These are phyloP conservation scores for Omphalotus guepiniiformis DNA, from an alignment of 768 basidiomycete genomes.

Conservation along the genomic window DNA sequence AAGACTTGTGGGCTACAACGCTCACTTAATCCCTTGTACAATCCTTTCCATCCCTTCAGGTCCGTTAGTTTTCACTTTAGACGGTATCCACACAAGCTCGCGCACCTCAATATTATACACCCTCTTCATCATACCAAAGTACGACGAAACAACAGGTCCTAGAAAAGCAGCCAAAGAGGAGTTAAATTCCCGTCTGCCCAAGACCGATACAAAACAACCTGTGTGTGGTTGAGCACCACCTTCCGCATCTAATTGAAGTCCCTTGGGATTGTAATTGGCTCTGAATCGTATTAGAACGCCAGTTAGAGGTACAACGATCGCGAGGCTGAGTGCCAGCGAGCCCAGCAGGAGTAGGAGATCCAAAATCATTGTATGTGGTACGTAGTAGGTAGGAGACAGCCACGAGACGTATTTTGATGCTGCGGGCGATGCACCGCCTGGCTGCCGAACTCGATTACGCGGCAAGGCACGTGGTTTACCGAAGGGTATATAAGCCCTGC, in stretches of 20 bases:
- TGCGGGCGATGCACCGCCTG: too few relatives aligned
- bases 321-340: constrained; percentile 50
- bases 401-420: too few relatives aligned
- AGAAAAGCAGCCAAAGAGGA: too few relatives aligned
- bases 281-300: constrained; percentile 73
- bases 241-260: constrained; percentile 74
- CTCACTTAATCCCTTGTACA: constrained; percentile 77
- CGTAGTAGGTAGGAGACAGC: too few relatives aligned
- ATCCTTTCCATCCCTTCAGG: constrained; percentile 67
- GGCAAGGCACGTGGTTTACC: too few relatives aligned
- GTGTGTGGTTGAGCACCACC: constrained; percentile 73
- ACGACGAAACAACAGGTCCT: constrained; percentile 70
- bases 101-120: constrained; percentile 74
- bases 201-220: too few relatives aligned
- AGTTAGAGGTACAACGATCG: constrained; percentile 54
- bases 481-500: too few relatives aligned
- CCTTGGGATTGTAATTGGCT: constrained; percentile 84
- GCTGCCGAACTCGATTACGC: too few relatives aligned
- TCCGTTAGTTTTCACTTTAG: too few relatives aligned
- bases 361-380: constrained; percentile 23
- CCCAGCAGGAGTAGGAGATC: constrained; percentile 36
- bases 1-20: constrained; percentile 5
- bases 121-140: constrained; percentile 67
- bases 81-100: too few relatives aligned
- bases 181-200: too few relatives aligned